These are phyloP conservation scores for Hyaloscypha bicolor DNA, from an alignment of 495 filamentous ascomycete species.

Conservation along the genomic window DNA sequence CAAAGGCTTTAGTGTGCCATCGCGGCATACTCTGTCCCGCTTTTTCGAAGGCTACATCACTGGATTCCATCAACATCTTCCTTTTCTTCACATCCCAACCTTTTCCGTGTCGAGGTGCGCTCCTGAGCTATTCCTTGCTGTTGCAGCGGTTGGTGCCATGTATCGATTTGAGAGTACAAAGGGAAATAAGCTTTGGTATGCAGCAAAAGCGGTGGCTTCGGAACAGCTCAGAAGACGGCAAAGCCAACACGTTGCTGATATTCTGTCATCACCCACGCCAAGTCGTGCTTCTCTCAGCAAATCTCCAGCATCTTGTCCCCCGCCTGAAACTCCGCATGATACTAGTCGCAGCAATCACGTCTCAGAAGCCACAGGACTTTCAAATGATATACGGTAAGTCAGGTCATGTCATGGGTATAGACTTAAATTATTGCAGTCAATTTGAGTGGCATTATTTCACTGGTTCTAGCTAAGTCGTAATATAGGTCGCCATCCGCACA, in stretches of 20 bases:
- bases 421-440: no score
- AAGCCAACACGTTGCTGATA: slow-evolving; percentile 45
- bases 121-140: slow-evolving; percentile 63
- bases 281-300: neutral
- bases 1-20: slow-evolving; percentile 64
- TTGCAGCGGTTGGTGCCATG: slow-evolving; percentile 65
- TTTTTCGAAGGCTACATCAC: slow-evolving; percentile 69
- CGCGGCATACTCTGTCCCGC: slow-evolving; percentile 63
- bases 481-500: slow-evolving; percentile 33
- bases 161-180: slow-evolving; percentile 70
- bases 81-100: slow-evolving; percentile 68
- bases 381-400: slow-evolving; percentile 13
- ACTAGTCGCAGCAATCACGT: neutral
- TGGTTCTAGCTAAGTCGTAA: neutral
- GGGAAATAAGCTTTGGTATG: slow-evolving; percentile 72
- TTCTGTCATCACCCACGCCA: slow-evolving; percentile 10
- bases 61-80: slow-evolving; percentile 70
- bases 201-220: slow-evolving; percentile 55
- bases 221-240: slow-evolving; percentile 56
- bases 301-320: slow-evolving; percentile 1
- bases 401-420: neutral
- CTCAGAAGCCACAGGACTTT: neutral
- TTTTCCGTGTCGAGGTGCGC: slow-evolving; percentile 54
- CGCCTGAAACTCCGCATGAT: neutral
- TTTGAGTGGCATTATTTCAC: no score